Percentiles rank a stretch among this genome's conserved stretches.
These are phyloP conservation scores for Coix lacrymajobi DNA, from an alignment of 176 grass and related monocot species.

Conservation along the genomic window DNA sequence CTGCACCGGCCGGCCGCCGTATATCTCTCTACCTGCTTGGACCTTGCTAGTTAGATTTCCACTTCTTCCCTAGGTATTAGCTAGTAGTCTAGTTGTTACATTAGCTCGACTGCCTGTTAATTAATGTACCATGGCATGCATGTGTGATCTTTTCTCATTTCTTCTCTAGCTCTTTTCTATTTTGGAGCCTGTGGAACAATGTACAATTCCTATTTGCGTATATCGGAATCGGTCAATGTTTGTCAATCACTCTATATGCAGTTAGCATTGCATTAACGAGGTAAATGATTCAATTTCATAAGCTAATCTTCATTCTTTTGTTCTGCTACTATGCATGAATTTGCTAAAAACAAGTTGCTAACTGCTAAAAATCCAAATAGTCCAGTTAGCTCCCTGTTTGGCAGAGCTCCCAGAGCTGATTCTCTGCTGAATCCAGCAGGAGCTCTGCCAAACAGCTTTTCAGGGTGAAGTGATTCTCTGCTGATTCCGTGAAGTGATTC, in stretches of 20 bases:
- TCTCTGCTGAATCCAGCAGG: too few species aligned
- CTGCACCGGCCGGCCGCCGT: neutral
- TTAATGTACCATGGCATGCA: slow-evolving; percentile 41
- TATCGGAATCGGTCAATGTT: neutral
- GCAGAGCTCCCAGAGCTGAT: too few species aligned
- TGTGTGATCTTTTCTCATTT: slow-evolving; percentile 23
- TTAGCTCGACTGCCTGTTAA: slow-evolving; percentile 26
- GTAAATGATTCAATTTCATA: neutral
- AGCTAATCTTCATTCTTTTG: neutral
- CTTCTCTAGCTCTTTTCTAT: neutral
- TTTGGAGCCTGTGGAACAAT: slow-evolving; percentile 7
- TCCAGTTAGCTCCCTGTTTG: too few species aligned
- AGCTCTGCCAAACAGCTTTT: too few species aligned
- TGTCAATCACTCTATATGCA: neutral
- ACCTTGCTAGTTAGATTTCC: slow-evolving; percentile 13
- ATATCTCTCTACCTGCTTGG: neutral
- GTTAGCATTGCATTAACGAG: neutral
- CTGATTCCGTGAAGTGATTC: too few species aligned
- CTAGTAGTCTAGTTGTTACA: slow-evolving; percentile 5
- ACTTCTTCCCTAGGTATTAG: slow-evolving; percentile 23
- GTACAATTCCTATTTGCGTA: slow-evolving; percentile 12
- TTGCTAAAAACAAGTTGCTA: neutral
- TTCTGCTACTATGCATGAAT: neutral
- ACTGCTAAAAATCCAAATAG: neutral
- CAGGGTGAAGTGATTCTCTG: too few species aligned